phyloP scores from a whole-genome alignment of 2,329 filamentous ascomycete genomes.

The Cladosporium cucumerinum region DNA sequence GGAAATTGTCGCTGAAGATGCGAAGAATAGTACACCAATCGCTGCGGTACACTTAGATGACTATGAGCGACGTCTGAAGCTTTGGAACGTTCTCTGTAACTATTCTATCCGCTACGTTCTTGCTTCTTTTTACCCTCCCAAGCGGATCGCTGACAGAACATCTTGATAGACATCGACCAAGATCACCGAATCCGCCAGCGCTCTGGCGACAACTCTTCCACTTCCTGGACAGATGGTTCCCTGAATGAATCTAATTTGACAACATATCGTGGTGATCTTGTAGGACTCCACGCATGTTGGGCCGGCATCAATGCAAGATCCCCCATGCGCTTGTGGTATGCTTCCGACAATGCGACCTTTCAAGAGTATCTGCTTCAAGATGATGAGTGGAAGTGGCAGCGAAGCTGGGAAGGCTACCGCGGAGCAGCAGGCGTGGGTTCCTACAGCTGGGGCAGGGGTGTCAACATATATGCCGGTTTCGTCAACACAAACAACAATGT shows the following conservation, averaged over 20 bases:
- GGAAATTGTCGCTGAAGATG: background rate
- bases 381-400: background rate
- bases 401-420: background rate
- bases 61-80: too few relatives aligned
- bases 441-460: too few relatives aligned
- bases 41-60: background rate
- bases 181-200: background rate
- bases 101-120: too few relatives aligned
- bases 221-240: background rate
- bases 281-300: background rate
- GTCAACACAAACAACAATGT: too few relatives aligned
- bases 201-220: background rate
- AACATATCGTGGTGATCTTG: background rate
- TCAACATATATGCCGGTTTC: too few relatives aligned
- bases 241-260: background rate
- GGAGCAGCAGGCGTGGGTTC: constrained; percentile 1
- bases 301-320: background rate
- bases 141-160: too few relatives aligned
- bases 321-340: background rate
- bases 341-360: background rate
- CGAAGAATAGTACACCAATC: background rate
- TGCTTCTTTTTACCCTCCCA: too few relatives aligned
- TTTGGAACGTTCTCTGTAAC: too few relatives aligned
- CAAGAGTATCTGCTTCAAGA: background rate
- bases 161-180: background rate